A percentile compares a stretch with the other conserved stretches of the same genome.
phyloP scores from a whole-genome alignment of 371 early-diverging fungal species.

The Mucor plumbeus region DNA sequence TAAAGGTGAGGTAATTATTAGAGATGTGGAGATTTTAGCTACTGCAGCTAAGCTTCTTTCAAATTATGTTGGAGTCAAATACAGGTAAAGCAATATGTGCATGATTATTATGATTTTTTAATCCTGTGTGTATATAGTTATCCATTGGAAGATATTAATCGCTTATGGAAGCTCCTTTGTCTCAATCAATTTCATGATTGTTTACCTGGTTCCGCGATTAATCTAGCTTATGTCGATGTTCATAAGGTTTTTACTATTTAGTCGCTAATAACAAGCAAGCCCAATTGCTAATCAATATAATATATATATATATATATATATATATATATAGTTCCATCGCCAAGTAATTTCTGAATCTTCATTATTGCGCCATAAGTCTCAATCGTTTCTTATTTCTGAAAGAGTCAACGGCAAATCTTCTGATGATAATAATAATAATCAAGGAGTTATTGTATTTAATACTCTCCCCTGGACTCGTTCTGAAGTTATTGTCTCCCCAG shows the following conservation, averaged over 20 bases:
- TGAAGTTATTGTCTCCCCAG: constrained; percentile 71
- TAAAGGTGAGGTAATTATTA: constrained; percentile 80
- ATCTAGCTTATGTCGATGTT: constrained; percentile 88
- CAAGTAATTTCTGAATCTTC: constrained; percentile 44
- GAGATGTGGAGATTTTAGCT: constrained; percentile 82
- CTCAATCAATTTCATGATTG: constrained; percentile 98
- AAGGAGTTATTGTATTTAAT: constrained; percentile 75
- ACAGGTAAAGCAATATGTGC: constrained; percentile 7
- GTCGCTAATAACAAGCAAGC: neutral
- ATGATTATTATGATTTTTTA: too few species aligned
- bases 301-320: too few species aligned
- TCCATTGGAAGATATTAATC: constrained; percentile 74
- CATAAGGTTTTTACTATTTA: constrained; percentile 49
- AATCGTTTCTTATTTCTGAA: constrained; percentile 27
- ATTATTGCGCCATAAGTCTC: constrained; percentile 41
- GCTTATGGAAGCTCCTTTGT: constrained; percentile 91
- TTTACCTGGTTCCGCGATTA: constrained; percentile 92
- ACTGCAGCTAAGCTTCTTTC: constrained; percentile 42
- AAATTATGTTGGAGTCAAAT: constrained; percentile 12
- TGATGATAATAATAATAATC: neutral
- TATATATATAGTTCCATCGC: constrained; percentile 40
- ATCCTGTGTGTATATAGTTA: constrained; percentile 44
- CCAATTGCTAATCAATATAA: neutral
- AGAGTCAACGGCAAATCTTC: neutral
- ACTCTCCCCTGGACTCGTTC: constrained; percentile 81